These are phyloP conservation scores for Chrysophaeum taylorii DNA, from an alignment of 352 stramenopile genomes.

Conservation along the genomic window DNA sequence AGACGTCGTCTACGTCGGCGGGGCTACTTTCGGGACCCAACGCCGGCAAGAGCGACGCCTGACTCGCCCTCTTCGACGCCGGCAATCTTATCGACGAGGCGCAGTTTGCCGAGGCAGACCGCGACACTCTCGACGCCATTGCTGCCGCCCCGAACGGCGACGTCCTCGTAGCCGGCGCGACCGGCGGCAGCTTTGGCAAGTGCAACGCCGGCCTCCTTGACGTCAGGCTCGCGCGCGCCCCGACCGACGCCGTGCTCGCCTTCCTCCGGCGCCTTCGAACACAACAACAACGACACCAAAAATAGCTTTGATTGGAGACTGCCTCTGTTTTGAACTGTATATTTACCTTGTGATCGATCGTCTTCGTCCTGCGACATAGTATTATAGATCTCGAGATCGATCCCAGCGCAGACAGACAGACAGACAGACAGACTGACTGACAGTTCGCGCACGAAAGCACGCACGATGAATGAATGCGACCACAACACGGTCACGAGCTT, in stretches of 20 bases:
- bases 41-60: constrained; percentile 2
- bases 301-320: too few relatives aligned
- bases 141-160: neutral
- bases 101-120: neutral
- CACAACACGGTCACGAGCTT: too few relatives aligned
- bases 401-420: too few relatives aligned
- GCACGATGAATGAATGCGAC: too few relatives aligned
- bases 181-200: neutral
- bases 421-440: too few relatives aligned
- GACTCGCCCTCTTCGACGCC: neutral
- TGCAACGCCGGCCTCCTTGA: neutral
- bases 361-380: too few relatives aligned
- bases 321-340: too few relatives aligned
- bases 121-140: neutral
- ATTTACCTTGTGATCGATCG: too few relatives aligned
- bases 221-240: neutral
- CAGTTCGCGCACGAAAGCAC: too few relatives aligned
- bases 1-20: neutral
- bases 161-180: neutral
- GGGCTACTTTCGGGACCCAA: neutral
- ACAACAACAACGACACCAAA: too few relatives aligned
- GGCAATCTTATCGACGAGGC: neutral
- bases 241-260: neutral
- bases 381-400: too few relatives aligned
- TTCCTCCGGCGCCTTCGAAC: too few relatives aligned